Percentiles rank a stretch among this genome's conserved stretches.
phyloP scores from a whole-genome alignment of 2,329 filamentous ascomycete species.

The Aschersonia sp. region DNA sequence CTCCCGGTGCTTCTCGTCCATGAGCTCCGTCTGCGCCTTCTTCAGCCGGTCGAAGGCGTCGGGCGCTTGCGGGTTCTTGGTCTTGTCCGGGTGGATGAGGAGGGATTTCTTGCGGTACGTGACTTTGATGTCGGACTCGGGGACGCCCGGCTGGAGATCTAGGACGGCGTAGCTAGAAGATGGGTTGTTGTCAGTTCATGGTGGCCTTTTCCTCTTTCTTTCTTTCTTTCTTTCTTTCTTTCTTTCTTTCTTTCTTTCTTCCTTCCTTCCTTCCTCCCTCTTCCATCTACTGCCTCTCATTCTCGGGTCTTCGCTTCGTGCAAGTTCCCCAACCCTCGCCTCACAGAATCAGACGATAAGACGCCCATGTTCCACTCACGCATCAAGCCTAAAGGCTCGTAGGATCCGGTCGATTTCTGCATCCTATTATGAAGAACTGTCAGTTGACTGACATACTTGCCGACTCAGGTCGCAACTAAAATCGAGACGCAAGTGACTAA shows the following conservation, averaged over 20 bases:
- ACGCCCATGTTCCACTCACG: constrained; percentile 18
- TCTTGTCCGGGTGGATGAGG: constrained; percentile 97
- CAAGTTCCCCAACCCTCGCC: too few species aligned
- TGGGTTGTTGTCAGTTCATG: constrained; percentile 2
- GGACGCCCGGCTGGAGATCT: constrained; percentile 85
- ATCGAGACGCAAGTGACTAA: too few species aligned
- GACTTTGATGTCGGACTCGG: constrained; percentile 90
- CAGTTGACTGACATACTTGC: neutral
- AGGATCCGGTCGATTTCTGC: constrained; percentile 91
- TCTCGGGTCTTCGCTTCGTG: too few species aligned
- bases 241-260: neutral
- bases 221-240: too few species aligned
- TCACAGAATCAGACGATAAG: too few species aligned
- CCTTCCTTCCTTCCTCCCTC: too few species aligned
- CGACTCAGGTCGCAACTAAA: too few species aligned
- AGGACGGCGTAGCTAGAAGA: constrained; percentile 71
- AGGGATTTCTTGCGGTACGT: constrained; percentile 96
- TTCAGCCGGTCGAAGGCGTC: constrained; percentile 95
- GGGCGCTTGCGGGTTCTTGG: constrained; percentile 74
- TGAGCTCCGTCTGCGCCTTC: constrained; percentile 79
- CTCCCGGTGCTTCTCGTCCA: constrained; percentile 85
- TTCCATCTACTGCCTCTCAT: too few species aligned
- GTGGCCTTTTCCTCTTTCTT: neutral
- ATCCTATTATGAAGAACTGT: constrained; percentile 41
- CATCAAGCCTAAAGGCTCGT: constrained; percentile 66